Conservation (phyloP, 495 filamentous ascomycete species). For the Neurospora sp. region DNA sequence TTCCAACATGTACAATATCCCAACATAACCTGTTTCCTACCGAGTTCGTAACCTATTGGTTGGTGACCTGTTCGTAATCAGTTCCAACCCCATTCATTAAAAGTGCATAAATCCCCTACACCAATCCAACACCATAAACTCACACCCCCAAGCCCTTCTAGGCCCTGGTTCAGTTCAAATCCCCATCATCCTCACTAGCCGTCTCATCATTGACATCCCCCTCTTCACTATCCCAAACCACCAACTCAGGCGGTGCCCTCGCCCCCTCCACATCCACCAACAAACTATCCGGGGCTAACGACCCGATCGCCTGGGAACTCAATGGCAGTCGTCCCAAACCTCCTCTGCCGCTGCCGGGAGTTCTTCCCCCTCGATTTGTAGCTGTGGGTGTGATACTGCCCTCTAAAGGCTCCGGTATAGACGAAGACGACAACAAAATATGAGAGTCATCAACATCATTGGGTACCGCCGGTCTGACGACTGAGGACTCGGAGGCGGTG, state of each 20-base stretch:
- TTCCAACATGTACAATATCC: background rate
- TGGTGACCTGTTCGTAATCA: background rate
- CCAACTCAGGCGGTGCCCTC: conserved; percentile 25
- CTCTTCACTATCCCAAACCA: conserved; percentile 30
- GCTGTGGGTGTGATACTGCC: conserved; percentile 1
- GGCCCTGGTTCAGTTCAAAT: background rate
- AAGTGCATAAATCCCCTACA: background rate
- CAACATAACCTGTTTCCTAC: background rate
- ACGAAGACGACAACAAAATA: background rate
- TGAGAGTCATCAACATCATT: background rate
- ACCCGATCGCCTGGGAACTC: background rate
- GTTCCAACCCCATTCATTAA: background rate
- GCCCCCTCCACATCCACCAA: conserved; percentile 35
- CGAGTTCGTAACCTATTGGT: background rate
- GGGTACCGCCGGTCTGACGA: background rate
- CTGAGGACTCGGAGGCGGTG: background rate
- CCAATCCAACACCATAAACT: background rate
- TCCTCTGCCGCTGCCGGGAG: background rate
- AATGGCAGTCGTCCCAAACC: background rate
- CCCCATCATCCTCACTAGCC: background rate
- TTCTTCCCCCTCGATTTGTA: background rate
- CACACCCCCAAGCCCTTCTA: background rate
- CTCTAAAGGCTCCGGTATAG: conserved; percentile 3
- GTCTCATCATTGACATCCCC: background rate
- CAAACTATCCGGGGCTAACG: conserved; percentile 13